Base-by-base conservation (phyloP, 148 eudicot genomes). In the Vaccinium darrowii region DNA sequence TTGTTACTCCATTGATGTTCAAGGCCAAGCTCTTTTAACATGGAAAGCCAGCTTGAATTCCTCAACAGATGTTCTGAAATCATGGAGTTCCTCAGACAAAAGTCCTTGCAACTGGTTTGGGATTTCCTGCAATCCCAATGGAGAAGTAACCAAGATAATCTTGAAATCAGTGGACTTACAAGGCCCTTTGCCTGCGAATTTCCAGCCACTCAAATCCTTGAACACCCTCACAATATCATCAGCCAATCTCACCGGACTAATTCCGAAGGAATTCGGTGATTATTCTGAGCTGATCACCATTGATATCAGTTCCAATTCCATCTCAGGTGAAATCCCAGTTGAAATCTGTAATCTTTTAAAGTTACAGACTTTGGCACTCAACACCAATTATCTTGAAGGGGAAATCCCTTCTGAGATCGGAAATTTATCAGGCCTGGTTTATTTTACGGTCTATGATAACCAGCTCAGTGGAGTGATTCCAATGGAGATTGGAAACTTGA, bases 41-140 rank as follows among this genome's bases (percentile, higher is more conserved):
- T 97, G 99, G 99, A 97, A 94, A 81, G 60, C 86, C 86, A 88
- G 76, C 81, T 85, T 95, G 52, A 94, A 92, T 91, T 76, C 60
- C 84, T 89, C 97, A 30, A 25, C 88, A 53, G 79, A 87, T 69
- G 82, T 85, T 8, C 84, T 97, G 0, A 47, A 12, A 12, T 92
- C 99, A 19, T 97, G 99, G 99, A 82, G 58, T 7, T 16, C 92
- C 4, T 83, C 91, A 11, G 92, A 92, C 89, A 79, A 77, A 27
- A 88, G 15, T 75, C 98, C 98, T 49, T 97, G 99, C 90, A 86
- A 76, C 0, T 97, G 99, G 99, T 25, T 91, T 71, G 99, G 98
- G 39, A 78, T 97, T 73, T 71, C 54, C 16, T 95, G 98, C 91
- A 79, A 95, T 63, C 23, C 84, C 12, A 85, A 85, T 5, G 88